Base-by-base conservation (phyloP, 371 early-diverging fungal species). In the Mucor racemosus region DNA sequence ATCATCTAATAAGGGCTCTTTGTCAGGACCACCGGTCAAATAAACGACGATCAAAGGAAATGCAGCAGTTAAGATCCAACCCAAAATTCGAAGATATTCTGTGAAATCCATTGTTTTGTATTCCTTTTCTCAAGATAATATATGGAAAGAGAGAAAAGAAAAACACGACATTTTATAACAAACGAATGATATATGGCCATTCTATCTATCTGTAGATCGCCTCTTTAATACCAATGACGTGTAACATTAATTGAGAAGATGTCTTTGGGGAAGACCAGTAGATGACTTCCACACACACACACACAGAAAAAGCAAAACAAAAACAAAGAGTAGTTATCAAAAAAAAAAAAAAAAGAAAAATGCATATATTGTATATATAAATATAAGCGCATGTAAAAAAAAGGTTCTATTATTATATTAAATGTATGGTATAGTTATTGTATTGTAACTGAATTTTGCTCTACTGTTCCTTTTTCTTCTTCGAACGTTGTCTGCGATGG, bases 11-110 rank as follows among this genome's bases (percentile, higher is more conserved):
- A 64, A 60, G 14, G 67, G 67, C 31, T 55, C 65, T 21, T 34
- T 26, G 13, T 60, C 31, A 8, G 63, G 68, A 7, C 68, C 72
- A 31, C 72, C 72, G 15, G 72, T 62, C 10, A 66, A 35, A 42
- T 72, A 72, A 0, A 72, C 53, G 7, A 67, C 50, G 5, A 46
- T 26, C 11, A 72, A 1, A 11, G 72, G 72, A 17, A 60, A 65
- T 19, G 67, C 21, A 33, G 61, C 61, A 5, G 56, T 57, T 14
- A 67, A 26, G 15, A 61, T 7, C 56, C 61, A 67, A 2, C 67
- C 67, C 14, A 61, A 31, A 11, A 56, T 19, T 44, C 58, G 42
- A 44, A 44, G 58, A 41, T 58, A 58, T n/a, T 60, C 60, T 42
- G 55, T 55, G 7, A 34, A 55, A 15, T 55, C 55, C 55, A 55